Conservation (phyloP, 1,284 basidiomycete genomes). For the Chalciporus piperatoides region DNA sequence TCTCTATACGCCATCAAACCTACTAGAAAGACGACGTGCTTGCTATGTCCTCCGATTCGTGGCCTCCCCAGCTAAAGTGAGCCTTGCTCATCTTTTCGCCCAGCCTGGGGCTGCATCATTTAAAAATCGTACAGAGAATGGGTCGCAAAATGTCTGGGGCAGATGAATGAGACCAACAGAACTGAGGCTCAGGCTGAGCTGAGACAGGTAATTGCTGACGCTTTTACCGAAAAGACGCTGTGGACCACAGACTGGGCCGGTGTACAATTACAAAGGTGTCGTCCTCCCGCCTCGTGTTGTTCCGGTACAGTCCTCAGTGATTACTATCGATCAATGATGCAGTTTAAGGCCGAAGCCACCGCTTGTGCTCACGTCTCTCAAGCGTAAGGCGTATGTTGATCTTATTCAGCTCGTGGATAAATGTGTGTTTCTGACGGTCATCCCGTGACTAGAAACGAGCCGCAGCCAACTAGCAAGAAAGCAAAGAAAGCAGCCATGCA, state of each 20-base stretch:
- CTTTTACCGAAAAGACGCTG: slow-evolving; percentile 73
- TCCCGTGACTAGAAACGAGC: slow-evolving; percentile 37
- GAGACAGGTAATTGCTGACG: slow-evolving; percentile 83
- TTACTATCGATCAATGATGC: slow-evolving; percentile 15
- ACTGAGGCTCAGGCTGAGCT: slow-evolving; percentile 75
- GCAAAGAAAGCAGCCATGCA: slow-evolving; percentile 60
- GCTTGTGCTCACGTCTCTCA: slow-evolving; percentile 46
- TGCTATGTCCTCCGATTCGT: slow-evolving; percentile 57
- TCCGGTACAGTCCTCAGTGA: slow-evolving; percentile 23
- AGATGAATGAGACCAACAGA: slow-evolving; percentile 76
- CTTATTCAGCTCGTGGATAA: background rate
- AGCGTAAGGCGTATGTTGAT: slow-evolving; percentile 63
- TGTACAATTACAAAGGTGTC: slow-evolving; percentile 75
- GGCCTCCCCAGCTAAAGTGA: slow-evolving; percentile 63
- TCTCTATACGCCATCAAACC: background rate
- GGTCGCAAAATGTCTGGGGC: slow-evolving; percentile 78
- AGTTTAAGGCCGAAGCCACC: slow-evolving; percentile 66
- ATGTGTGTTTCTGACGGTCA: slow-evolving; percentile 11
- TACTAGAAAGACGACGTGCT: background rate
- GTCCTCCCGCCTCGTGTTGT: slow-evolving; percentile 8
- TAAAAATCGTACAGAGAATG: slow-evolving; percentile 55
- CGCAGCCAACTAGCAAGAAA: slow-evolving; percentile 53
- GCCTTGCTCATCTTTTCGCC: slow-evolving; percentile 6
- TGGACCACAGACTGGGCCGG: slow-evolving; percentile 88
- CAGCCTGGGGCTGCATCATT: slow-evolving; percentile 3